phyloP scores from a whole-genome alignment of 1,139 yeast species.

The Cylindricascospora bacillispora region DNA sequence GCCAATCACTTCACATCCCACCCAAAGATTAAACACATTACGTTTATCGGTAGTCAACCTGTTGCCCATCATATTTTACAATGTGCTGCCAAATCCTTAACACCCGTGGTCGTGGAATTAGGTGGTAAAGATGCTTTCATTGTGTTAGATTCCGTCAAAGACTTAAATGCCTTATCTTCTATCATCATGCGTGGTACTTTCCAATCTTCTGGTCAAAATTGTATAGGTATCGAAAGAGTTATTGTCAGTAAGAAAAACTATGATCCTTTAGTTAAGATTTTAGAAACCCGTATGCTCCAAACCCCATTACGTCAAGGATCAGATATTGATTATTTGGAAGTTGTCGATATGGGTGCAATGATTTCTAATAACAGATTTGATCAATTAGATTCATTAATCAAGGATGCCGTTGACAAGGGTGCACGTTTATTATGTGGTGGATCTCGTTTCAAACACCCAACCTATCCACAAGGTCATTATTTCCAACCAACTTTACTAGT shows the following conservation, averaged over 20 bases:
- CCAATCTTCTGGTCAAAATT: conserved; percentile 94
- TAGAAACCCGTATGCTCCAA: conserved; percentile 43
- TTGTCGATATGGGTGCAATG: conserved; percentile 93
- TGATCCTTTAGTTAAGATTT: conserved; percentile 42
- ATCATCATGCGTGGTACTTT: conserved; percentile 86
- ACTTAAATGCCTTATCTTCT: conserved; percentile 53
- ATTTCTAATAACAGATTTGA: conserved; percentile 66
- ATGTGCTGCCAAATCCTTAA: conserved; percentile 70
- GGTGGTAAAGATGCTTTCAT: conserved; percentile 93
- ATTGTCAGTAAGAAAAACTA: conserved; percentile 62
- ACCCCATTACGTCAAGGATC: conserved; percentile 60
- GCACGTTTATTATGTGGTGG: conserved; percentile 78
- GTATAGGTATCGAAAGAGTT: conserved; percentile 93
- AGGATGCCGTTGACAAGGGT: conserved; percentile 69
- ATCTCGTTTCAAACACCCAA: conserved; percentile 64
- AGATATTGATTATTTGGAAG: conserved; percentile 78
- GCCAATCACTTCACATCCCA: conserved; percentile 69
- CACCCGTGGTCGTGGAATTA: conserved; percentile 88
- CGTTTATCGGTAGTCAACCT: conserved; percentile 90
- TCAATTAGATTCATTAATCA: conserved; percentile 48
- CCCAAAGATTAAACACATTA: conserved; percentile 69
- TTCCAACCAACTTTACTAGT: conserved; percentile 78
- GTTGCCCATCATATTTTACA: conserved; percentile 80
- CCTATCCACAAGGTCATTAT: conserved; percentile 89
- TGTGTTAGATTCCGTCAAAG: conserved; percentile 61